Evolutionary conservation across 495 filamentous ascomycete species (phyloP).

Genomic region (Daldinia childiae): DNA sequence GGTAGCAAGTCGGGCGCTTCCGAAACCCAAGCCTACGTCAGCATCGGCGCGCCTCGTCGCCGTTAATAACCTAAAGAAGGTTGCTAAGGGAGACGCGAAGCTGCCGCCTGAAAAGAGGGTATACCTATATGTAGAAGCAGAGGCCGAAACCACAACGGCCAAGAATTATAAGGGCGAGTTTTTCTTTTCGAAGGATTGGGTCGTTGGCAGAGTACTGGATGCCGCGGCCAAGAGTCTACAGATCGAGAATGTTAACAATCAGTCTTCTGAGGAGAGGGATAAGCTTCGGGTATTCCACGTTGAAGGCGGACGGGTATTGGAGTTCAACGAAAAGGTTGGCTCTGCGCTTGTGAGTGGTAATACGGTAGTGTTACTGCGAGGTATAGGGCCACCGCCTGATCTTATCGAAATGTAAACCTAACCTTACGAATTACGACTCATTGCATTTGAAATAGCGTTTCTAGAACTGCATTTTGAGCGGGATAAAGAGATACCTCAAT

Average conservation of each 20-base stretch:
- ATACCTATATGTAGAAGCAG: constrained; percentile 87
- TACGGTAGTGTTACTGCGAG: constrained; percentile 87
- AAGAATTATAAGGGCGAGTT: constrained; percentile 82
- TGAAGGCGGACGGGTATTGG: constrained; percentile 83
- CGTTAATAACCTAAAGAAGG: constrained; percentile 79
- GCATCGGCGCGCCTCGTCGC: constrained; percentile 68
- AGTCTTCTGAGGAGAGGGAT: constrained; percentile 77
- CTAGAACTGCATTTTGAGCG: constrained; percentile 18
- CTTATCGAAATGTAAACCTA: constrained; percentile 53
- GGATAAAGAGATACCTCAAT: constrained; percentile 33
- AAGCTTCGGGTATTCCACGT: constrained; percentile 89
- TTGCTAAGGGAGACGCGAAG: constrained; percentile 87
- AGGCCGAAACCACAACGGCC: constrained; percentile 76
- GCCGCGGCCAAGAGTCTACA: constrained; percentile 82
- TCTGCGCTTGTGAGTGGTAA: constrained; percentile 77
- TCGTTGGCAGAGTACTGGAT: constrained; percentile 86
- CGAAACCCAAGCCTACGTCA: constrained; percentile 68
- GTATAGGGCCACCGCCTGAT: constrained; percentile 70
- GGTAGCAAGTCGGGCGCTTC: constrained; percentile 55
- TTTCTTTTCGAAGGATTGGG: constrained; percentile 88
- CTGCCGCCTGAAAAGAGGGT: constrained; percentile 80
- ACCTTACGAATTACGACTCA: constrained; percentile 17
- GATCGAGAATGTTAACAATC: constrained; percentile 89
- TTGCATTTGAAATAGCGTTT: constrained; percentile 43
- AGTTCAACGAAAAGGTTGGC: constrained; percentile 85